phyloP scores from a whole-genome alignment of 2,329 filamentous ascomycete species.

The Trichoderma citrinoviride region DNA sequence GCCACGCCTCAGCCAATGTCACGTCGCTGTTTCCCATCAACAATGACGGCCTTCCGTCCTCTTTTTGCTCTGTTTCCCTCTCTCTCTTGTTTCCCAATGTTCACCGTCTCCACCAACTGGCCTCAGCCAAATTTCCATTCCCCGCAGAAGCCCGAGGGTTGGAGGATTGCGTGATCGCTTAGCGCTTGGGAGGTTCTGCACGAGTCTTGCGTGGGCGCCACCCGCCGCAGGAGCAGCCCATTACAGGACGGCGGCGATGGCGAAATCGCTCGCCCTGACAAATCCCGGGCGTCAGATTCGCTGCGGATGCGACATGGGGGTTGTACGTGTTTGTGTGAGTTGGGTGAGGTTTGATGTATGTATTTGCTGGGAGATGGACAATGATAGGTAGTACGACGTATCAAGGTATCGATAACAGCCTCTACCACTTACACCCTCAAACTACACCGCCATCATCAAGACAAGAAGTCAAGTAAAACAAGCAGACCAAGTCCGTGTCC shows the following conservation, averaged over 20 bases:
- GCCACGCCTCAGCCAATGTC: constrained; percentile 1
- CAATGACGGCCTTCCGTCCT: background rate
- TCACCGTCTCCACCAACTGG: constrained; percentile 17
- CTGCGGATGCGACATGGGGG: constrained; percentile 8
- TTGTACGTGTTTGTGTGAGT: background rate
- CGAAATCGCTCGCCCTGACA: constrained; percentile 28
- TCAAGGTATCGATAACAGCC: no score
- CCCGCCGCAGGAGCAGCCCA: constrained; percentile 6
- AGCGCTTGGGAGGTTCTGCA: constrained; percentile 27
- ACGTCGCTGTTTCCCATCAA: background rate
- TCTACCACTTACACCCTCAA: no score
- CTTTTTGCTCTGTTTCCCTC: background rate
- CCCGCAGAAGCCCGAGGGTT: constrained; percentile 30
- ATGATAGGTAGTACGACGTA: no score
- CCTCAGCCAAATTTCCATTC: constrained; percentile 25
- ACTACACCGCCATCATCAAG: no score
- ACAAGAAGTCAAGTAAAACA: no score
- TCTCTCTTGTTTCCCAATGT: background rate
- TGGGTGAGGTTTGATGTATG: background rate
- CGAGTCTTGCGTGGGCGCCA: constrained; percentile 18
- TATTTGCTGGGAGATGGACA: background rate
- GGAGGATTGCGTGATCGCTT: constrained; percentile 38
- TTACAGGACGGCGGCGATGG: constrained; percentile 24
- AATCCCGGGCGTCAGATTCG: constrained; percentile 28
- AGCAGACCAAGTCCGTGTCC: no score